Base-by-base conservation (phyloP, 192 early-diverging fungal genomes). In the Thamnidium elegans region DNA sequence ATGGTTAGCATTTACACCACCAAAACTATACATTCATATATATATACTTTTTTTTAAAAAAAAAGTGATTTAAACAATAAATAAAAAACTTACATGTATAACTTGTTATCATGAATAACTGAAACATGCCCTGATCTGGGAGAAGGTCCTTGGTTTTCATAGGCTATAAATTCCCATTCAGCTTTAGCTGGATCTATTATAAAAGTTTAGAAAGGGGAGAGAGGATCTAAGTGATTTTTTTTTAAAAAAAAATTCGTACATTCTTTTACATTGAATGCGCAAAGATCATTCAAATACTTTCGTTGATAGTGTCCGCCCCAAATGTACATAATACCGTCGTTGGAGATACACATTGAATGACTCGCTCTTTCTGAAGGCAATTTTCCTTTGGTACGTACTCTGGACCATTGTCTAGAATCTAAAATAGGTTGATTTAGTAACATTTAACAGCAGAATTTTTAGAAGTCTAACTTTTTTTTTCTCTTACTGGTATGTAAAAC, bases 331-430 rank as follows among this genome's bases (percentile, higher is more conserved):
- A 62, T 61, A 3, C 72, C 77, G 9, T 39, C 36, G 13, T 70
- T 78, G 13, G 77, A 32, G 19, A 77, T 53, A 56, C 73, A 75
- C 7, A 75, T 67, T 4, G 79, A 65, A 65, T 83, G 81, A 20
- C 79, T 78, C 26, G 74, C 68, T 20, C 81, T 71, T 14, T 68
- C 73, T 17, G 61, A 50, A 21, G 79, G 79, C 0, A 71, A 51
- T 0, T 69, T 52, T 1, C 70, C 74, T 26, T 76, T 74, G 17
- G 73, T 73, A 23, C 31, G 62, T 15, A 75, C 64, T 20, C 65
- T 71, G 31, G 64, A 61, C 79, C 79, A 81, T 45, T 81, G 70
- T 51, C 78, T 75, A 46, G 65, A 68, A n/a, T 68, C 79, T 80
- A 53, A 50, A 26, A 26, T 26, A 26, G 1, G 26, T 26, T 26